Conservation (phyloP, 2,329 filamentous ascomycete species). For the Monosporascus sp. region DNA sequence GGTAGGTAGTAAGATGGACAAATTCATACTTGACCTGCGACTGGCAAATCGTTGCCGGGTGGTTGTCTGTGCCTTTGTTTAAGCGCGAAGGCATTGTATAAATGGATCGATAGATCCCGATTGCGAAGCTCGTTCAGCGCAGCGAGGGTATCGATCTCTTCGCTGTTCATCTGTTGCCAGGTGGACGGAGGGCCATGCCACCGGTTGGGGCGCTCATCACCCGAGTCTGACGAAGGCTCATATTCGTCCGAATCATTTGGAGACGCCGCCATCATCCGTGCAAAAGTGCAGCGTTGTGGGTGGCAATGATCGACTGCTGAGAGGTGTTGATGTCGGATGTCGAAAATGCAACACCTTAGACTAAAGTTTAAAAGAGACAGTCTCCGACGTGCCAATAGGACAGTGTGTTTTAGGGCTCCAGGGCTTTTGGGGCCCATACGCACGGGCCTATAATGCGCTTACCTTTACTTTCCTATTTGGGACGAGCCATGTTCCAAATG, state of each 20-base stretch:
- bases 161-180: slow-evolving; percentile 59
- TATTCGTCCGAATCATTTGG: slow-evolving; percentile 16
- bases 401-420: too few species aligned
- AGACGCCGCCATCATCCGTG: slow-evolving; percentile 12
- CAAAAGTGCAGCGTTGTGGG: background rate
- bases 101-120: slow-evolving; percentile 65
- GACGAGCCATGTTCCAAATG: too few species aligned
- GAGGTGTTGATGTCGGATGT: too few species aligned
- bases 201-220: slow-evolving; percentile 58
- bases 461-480: too few species aligned
- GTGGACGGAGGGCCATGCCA: slow-evolving; percentile 63
- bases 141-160: slow-evolving; percentile 57
- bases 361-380: too few species aligned
- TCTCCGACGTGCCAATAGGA: too few species aligned
- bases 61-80: slow-evolving; percentile 40
- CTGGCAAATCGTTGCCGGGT: slow-evolving; percentile 9
- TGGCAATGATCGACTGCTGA: background rate
- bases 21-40: slow-evolving; percentile 30
- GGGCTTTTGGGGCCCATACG: too few species aligned
- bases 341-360: too few species aligned
- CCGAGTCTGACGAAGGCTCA: slow-evolving; percentile 36
- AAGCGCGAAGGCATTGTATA: slow-evolving; percentile 73
- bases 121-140: slow-evolving; percentile 60
- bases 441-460: too few species aligned
- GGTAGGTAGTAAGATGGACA: background rate